Evolutionary conservation across 352 stramenopile genomes (phyloP).

Genomic region (Pythium sp.): DNA sequence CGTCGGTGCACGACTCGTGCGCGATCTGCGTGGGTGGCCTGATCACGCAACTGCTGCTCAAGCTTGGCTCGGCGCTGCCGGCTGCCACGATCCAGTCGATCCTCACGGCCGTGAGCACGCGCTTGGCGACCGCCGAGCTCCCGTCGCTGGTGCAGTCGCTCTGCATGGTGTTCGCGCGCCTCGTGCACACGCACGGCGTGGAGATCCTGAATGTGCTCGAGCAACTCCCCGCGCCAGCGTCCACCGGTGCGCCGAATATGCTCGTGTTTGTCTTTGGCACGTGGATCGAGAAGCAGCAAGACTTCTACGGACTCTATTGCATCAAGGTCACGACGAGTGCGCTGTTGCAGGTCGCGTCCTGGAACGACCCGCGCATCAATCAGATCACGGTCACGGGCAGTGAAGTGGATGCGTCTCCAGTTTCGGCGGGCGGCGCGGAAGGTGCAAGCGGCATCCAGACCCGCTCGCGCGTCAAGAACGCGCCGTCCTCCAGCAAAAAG

Average conservation of each 20-base stretch:
- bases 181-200: slow-evolving; percentile 67
- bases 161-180: slow-evolving; percentile 79
- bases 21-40: slow-evolving; percentile 72
- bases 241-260: slow-evolving; percentile 39
- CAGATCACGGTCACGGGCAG: slow-evolving; percentile 62
- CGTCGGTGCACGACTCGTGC: slow-evolving; percentile 61
- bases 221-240: slow-evolving; percentile 46
- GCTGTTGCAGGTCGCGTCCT: slow-evolving; percentile 67
- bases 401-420: slow-evolving; percentile 26
- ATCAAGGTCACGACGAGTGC: slow-evolving; percentile 84
- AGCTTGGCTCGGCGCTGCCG: slow-evolving; percentile 55
- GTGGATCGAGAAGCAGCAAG: slow-evolving; percentile 81
- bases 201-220: slow-evolving; percentile 74
- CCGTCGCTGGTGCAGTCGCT: slow-evolving; percentile 77
- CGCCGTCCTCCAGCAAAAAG: slow-evolving; percentile 22
- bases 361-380: slow-evolving; percentile 72
- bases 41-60: slow-evolving; percentile 80
- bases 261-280: slow-evolving; percentile 76
- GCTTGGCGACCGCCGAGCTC: slow-evolving; percentile 63
- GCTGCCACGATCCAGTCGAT: slow-evolving; percentile 72
- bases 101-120: slow-evolving; percentile 59
- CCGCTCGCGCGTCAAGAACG: slow-evolving; percentile 50
- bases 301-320: slow-evolving; percentile 83
- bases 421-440: neutral
- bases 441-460: slow-evolving; percentile 38